Evolutionary conservation across 1,139 yeast species (phyloP).

Genomic region (Saccharomyces pastorianus): DNA sequence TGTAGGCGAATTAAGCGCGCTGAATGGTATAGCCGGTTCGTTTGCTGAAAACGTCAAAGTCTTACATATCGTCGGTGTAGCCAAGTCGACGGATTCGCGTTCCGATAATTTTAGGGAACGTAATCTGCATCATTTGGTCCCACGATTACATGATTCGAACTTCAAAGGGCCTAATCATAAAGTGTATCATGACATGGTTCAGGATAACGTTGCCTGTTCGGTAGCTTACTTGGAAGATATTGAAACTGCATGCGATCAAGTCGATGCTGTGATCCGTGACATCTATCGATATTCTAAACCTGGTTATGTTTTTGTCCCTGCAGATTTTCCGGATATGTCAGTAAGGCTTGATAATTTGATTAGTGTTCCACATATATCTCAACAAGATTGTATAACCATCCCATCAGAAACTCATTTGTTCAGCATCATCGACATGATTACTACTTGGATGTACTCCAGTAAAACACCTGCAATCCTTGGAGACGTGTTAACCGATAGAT

Average conservation of each 20-base stretch:
- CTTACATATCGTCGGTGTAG: conserved; percentile 60
- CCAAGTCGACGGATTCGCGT: conserved; percentile 38
- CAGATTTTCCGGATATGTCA: conserved; percentile 49
- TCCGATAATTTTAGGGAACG: conserved; percentile 36
- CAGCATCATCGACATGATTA: conserved; percentile 40
- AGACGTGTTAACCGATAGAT: conserved; percentile 58
- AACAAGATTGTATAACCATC: conserved; percentile 20
- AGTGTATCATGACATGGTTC: conserved; percentile 55
- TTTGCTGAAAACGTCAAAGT: conserved; percentile 59
- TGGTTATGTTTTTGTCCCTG: conserved; percentile 71
- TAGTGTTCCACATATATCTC: conserved; percentile 23
- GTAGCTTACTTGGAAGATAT: conserved; percentile 48
- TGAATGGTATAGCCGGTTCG: conserved; percentile 61
- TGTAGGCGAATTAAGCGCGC: conserved; percentile 65
- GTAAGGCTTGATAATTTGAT: conserved; percentile 35
- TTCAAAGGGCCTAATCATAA: conserved; percentile 49
- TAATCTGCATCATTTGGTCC: conserved; percentile 68
- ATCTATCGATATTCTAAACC: conserved; percentile 59
- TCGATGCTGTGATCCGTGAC: conserved; percentile 56
- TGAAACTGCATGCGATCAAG: conserved; percentile 42
- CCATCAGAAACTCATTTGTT: conserved; percentile 4
- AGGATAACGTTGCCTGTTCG: conserved; percentile 49
- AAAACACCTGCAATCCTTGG: conserved; percentile 54
- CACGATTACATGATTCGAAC: conserved; percentile 44
- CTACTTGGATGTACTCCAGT: conserved; percentile 44